These are phyloP conservation scores for Suillus weaverae DNA, from an alignment of 768 basidiomycete genomes.

Conservation along the genomic window DNA sequence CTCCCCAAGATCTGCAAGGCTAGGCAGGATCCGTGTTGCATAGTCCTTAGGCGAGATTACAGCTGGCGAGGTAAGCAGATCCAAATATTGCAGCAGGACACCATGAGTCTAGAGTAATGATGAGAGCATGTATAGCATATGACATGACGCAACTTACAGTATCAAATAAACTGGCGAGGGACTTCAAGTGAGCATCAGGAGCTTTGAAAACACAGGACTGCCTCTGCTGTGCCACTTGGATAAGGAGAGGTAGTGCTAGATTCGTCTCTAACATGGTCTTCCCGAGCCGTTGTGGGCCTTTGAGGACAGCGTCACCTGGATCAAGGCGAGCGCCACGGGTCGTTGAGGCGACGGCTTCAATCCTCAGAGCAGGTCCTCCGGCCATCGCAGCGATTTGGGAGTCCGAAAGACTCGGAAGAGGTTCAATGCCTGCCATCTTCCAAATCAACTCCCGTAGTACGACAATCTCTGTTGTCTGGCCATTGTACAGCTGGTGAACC, in stretches of 20 bases:
- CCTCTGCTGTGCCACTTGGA: conserved; percentile 90
- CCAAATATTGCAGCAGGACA: conserved; percentile 88
- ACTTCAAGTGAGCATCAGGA: conserved; percentile 78
- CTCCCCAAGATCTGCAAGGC: conserved; percentile 69
- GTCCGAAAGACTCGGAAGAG: conserved; percentile 85
- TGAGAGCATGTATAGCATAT: conserved; percentile 20
- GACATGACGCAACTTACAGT: conserved; percentile 54
- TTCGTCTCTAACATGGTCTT: conserved; percentile 64
- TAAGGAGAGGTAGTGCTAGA: conserved; percentile 83
- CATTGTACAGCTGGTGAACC: conserved; percentile 83
- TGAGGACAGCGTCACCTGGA: conserved; percentile 59
- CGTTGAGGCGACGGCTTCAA: conserved; percentile 82
- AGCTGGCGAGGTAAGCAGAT: conserved; percentile 74
- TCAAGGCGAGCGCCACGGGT: conserved; percentile 76
- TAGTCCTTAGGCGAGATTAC: conserved; percentile 74
- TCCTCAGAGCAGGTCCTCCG: conserved; percentile 82
- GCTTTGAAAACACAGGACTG: conserved; percentile 80
- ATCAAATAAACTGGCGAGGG: conserved; percentile 85
- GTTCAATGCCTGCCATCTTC: conserved; percentile 95
- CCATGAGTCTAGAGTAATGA: conserved; percentile 72
- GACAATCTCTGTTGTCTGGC: conserved; percentile 83
- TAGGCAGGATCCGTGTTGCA: conserved; percentile 69
- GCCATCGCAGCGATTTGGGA: conserved; percentile 88
- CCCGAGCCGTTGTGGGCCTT: conserved; percentile 68
- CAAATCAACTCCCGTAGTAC: conserved; percentile 91